These are phyloP conservation scores for Pugionium cornutum DNA, from an alignment of 345 rosid species.

Conservation along the genomic window DNA sequence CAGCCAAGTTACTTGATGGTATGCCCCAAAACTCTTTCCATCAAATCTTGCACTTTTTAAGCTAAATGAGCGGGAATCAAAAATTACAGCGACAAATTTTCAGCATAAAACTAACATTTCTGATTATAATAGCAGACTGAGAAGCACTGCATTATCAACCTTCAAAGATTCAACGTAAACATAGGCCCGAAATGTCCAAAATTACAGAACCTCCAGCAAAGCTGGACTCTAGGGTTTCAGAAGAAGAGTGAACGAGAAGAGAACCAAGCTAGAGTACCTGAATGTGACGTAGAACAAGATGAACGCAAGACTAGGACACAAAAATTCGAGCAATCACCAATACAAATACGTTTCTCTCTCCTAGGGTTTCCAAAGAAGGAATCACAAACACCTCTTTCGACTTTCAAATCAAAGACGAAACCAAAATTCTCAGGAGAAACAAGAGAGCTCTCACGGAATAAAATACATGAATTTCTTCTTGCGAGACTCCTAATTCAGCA, in stretches of 20 bases:
- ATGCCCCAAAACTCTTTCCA: constrained; percentile 21
- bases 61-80: constrained; percentile 23
- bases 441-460: constrained; percentile 18
- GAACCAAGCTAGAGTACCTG: constrained; percentile 46
- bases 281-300: constrained; percentile 35
- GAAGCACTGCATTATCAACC: constrained; percentile 28
- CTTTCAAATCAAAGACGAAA: constrained; percentile 31
- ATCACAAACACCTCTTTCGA: constrained; percentile 13
- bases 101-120: constrained; percentile 35
- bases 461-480: constrained; percentile 34
- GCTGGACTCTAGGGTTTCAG: constrained; percentile 51
- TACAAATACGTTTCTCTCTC: constrained; percentile 44
- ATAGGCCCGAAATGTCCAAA: constrained; percentile 20
- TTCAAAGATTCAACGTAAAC: constrained; percentile 22
- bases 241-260: constrained; percentile 33
- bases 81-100: constrained; percentile 29
- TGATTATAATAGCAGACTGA: constrained; percentile 21
- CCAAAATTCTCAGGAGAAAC: constrained; percentile 20
- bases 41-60: constrained; percentile 27
- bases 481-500: constrained; percentile 33
- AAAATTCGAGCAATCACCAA: constrained; percentile 32
- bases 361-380: constrained; percentile 57
- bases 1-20: constrained; percentile 17
- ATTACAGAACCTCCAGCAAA: constrained; percentile 41
- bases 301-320: constrained; percentile 53